Evolutionary conservation across 2,329 filamentous ascomycete genomes (phyloP), one percentile per base, ranked within the genome.

Genomic region (Aspergillus calidoustus): DNA sequence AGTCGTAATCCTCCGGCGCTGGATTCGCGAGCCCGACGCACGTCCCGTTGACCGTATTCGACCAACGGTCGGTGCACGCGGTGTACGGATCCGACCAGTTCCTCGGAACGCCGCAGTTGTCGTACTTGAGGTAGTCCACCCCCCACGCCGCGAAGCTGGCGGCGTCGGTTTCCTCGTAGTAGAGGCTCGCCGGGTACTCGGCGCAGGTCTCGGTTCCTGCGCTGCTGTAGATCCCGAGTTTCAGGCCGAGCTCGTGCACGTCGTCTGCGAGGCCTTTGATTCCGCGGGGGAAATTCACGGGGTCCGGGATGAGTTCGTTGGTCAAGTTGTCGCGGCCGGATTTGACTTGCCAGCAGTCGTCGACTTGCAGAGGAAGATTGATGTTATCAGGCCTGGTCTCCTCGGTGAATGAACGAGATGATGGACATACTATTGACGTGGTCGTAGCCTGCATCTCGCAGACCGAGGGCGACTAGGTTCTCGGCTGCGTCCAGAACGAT

Each of bases 71-170:
- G 34, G 34, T 38, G 4, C 34, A 38, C 13, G 34, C 66, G 61
- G 54, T 75, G 74, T 59, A 72, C 69, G 48, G 0, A 65, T 67
- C 4, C 64, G 57, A 2, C 64, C 63, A 5, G 67, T 61, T 5
- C 63, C 54, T 65, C 28, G 64, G 71, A 23, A 81, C 71, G 57
- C 80, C 75, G 61, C 79, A 81, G 8, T 78, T 77, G 47, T 81
- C 79, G 7, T 80, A 70, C 67, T 87, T 87, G 22, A 87, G 74
- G 5, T 82, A 80, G 64, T 84, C 81, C 38, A 75, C 68, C 0
- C 72, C n/a, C 81, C 82, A 66, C 69, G 59, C 66, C 0, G 70
- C 66, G 51, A 76, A 76, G 4, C 77, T 79, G 7, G 73, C 66
- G 0, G 79, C 77, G 55, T 83, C 81, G 4, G 75, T 68, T 47